Evolutionary conservation across 768 basidiomycete species (phyloP).

Genomic region (Neoboletus brunneissimus): DNA sequence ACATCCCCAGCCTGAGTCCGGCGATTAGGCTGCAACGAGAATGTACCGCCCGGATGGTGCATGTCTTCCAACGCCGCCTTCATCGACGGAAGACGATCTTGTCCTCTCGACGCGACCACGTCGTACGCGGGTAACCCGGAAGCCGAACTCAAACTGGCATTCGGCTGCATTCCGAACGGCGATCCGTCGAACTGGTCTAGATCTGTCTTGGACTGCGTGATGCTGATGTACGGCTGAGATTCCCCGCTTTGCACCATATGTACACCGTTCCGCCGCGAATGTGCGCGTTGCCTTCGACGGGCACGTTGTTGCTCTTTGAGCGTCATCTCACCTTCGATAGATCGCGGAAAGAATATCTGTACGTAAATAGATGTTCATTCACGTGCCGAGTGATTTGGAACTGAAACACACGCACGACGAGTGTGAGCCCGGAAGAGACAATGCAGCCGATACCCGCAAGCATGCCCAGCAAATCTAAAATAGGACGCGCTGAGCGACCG

Average conservation of each 20-base stretch:
- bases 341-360: slow-evolving; percentile 74
- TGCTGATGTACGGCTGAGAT: slow-evolving; percentile 13
- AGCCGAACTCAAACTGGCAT: not conserved
- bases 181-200: not conserved
- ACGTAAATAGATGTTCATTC: too few relatives aligned
- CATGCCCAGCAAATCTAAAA: slow-evolving; percentile 56
- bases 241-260: not conserved
- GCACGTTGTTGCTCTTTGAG: slow-evolving; percentile 41
- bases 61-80: slow-evolving; percentile 36
- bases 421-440: slow-evolving; percentile 53
- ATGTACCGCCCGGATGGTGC: not conserved
- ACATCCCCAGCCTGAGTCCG: slow-evolving; percentile 21
- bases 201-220: slow-evolving; percentile 4
- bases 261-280: too few relatives aligned
- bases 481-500: not conserved
- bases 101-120: slow-evolving; percentile 20
- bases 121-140: slow-evolving; percentile 30
- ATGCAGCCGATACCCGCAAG: slow-evolving; percentile 56
- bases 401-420: too few relatives aligned
- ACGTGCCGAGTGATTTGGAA: too few relatives aligned
- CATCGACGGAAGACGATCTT: not conserved
- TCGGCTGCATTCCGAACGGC: not conserved
- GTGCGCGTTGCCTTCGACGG: not conserved
- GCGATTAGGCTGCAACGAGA: slow-evolving; percentile 28
- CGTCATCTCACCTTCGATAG: slow-evolving; percentile 62